These are phyloP conservation scores for Epichloe glyceriae DNA, from an alignment of 2,329 filamentous ascomycete genomes.

Conservation along the genomic window DNA sequence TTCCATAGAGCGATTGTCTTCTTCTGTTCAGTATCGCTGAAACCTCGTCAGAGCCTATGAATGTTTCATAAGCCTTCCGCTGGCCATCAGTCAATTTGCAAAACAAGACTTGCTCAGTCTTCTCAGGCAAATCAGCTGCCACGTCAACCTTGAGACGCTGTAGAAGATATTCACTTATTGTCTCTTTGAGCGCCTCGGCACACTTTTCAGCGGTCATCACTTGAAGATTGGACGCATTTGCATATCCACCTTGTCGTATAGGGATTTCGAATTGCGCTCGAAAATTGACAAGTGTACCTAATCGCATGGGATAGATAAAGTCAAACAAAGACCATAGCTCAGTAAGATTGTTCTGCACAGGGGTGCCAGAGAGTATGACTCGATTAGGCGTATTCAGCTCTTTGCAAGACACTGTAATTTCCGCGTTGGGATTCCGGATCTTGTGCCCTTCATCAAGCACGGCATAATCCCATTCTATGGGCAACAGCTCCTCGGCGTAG, in stretches of 20 bases:
- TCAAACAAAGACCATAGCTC: slow-evolving; percentile 97
- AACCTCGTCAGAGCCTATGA: slow-evolving; percentile 74
- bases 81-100: slow-evolving; percentile 77
- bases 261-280: slow-evolving; percentile 86
- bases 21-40: slow-evolving; percentile 63
- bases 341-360: slow-evolving; percentile 91
- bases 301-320: slow-evolving; percentile 90
- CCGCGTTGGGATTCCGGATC: slow-evolving; percentile 90
- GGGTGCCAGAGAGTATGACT: slow-evolving; percentile 88
- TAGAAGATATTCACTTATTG: slow-evolving; percentile 84
- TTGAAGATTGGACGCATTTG: slow-evolving; percentile 85
- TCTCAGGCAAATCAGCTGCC: slow-evolving; percentile 83
- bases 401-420: slow-evolving; percentile 91
- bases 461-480: slow-evolving; percentile 82
- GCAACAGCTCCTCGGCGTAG: slow-evolving; percentile 70
- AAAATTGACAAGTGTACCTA: slow-evolving; percentile 86
- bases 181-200: slow-evolving; percentile 84
- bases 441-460: slow-evolving; percentile 96
- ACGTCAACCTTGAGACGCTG: slow-evolving; percentile 91
- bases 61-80: slow-evolving; percentile 65
- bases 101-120: slow-evolving; percentile 91
- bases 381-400: slow-evolving; percentile 81
- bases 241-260: slow-evolving; percentile 86
- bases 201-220: slow-evolving; percentile 92
- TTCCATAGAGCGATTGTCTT: slow-evolving; percentile 72